Conservation (phyloP, 1,284 basidiomycete genomes). For the Malassezia slooffiae region DNA sequence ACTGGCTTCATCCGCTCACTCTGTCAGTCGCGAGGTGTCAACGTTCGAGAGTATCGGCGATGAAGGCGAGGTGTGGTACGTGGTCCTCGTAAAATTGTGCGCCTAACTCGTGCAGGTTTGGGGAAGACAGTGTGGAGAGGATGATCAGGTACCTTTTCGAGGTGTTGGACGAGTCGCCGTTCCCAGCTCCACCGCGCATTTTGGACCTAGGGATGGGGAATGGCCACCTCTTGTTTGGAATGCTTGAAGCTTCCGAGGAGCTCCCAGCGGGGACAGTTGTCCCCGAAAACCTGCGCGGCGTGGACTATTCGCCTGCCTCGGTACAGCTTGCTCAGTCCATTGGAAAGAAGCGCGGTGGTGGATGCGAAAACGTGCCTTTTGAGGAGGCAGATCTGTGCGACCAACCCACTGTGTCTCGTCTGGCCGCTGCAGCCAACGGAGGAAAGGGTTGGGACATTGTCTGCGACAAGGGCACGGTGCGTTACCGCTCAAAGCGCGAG, state of each 20-base stretch:
- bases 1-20: too few species aligned
- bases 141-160: slow-evolving; percentile 52
- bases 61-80: slow-evolving; percentile 75
- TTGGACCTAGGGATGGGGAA: slow-evolving; percentile 64
- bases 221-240: slow-evolving; percentile 66
- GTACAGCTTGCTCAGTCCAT: slow-evolving; percentile 49
- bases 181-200: slow-evolving; percentile 14
- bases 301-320: slow-evolving; percentile 70
- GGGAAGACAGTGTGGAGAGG: slow-evolving; percentile 64
- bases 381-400: slow-evolving; percentile 42
- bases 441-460: slow-evolving; percentile 43
- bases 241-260: slow-evolving; percentile 46
- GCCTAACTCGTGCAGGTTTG: slow-evolving; percentile 57
- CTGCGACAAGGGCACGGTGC: slow-evolving; percentile 45
- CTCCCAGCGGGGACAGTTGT: slow-evolving; percentile 58
- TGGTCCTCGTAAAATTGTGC: background rate
- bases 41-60: slow-evolving; percentile 73
- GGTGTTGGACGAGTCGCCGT: slow-evolving; percentile 3
- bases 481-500: background rate
- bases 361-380: slow-evolving; percentile 38
- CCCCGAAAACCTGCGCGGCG: slow-evolving; percentile 55
- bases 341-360: slow-evolving; percentile 17
- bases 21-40: slow-evolving; percentile 55
- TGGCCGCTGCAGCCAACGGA: slow-evolving; percentile 11
- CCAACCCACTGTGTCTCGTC: slow-evolving; percentile 2